phyloP scores from a whole-genome alignment of 192 early-diverging fungal genomes.

The Umbelopsis vinacea region DNA sequence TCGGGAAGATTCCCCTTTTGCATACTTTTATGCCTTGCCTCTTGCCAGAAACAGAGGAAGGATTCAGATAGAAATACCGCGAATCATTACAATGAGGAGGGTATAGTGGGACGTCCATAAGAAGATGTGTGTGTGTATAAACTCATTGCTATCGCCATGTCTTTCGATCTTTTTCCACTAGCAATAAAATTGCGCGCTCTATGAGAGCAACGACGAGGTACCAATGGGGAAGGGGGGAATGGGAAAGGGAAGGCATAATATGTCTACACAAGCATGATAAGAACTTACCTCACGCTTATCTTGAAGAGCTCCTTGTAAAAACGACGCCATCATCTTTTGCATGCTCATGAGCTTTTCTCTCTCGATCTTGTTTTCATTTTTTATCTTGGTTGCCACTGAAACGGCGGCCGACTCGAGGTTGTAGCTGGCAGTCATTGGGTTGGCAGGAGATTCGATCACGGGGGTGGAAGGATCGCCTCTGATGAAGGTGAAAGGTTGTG shows the following conservation, averaged over 20 bases:
- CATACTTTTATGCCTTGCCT: too few species aligned
- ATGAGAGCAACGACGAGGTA: conserved; percentile 4
- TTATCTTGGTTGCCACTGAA: conserved; percentile 4
- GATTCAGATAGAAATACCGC: conserved; percentile 7
- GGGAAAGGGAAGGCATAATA: neutral
- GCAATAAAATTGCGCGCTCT: neutral
- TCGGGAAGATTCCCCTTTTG: neutral
- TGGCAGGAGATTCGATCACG: neutral
- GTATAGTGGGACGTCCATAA: conserved; percentile 10
- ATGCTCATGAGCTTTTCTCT: conserved; percentile 12
- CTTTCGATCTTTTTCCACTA: neutral
- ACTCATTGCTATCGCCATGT: conserved; percentile 22
- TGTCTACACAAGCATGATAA: too few species aligned
- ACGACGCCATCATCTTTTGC: conserved; percentile 19
- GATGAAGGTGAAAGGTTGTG: neutral
- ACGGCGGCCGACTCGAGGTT: conserved; percentile 1
- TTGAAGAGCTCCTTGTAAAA: conserved; percentile 19
- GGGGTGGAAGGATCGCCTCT: neutral
- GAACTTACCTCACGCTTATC: conserved; percentile 18
- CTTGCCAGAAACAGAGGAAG: neutral
- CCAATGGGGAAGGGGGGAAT: neutral
- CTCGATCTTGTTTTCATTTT: conserved; percentile 1
- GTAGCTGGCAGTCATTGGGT: neutral
- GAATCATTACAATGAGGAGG: conserved; percentile 20
- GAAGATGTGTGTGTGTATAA: neutral